phyloP scores from a whole-genome alignment of 768 basidiomycete genomes.

The Tylopilus sp. region DNA sequence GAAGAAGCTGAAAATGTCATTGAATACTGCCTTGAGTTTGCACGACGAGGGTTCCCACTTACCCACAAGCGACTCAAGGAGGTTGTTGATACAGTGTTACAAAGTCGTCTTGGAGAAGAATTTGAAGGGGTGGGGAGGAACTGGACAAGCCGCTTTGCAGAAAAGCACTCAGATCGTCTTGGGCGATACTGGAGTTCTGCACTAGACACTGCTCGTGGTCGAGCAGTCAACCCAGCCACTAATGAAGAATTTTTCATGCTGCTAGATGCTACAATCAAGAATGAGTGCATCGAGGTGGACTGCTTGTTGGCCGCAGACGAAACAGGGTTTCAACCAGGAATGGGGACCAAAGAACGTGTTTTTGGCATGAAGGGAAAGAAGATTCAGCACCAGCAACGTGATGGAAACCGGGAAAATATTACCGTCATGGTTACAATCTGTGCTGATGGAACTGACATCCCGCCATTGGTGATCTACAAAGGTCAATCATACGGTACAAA shows the following conservation, averaged over 20 bases:
- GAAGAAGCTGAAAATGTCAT: neutral
- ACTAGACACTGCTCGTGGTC: conserved; percentile 11
- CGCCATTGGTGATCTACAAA: conserved; percentile 35
- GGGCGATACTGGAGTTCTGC: neutral
- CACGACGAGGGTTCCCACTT: neutral
- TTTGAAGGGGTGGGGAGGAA: neutral
- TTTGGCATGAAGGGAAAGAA: conserved; percentile 2
- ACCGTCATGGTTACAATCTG: conserved; percentile 39
- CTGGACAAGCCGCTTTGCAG: neutral
- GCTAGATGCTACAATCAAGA: conserved; percentile 22
- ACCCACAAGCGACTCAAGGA: neutral
- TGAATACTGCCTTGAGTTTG: neutral
- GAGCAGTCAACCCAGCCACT: conserved; percentile 31
- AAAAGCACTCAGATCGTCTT: neutral
- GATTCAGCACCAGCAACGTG: conserved; percentile 18
- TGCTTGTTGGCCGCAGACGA: conserved; percentile 20
- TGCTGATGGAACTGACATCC: conserved; percentile 35
- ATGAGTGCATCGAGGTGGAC: neutral
- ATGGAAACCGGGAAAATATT: conserved; percentile 22
- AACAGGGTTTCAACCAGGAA: conserved; percentile 9
- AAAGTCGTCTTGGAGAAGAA: neutral
- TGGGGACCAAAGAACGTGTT: neutral
- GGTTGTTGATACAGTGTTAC: neutral
- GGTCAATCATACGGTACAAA: conserved; percentile 20
- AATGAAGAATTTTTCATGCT: conserved; percentile 34